phyloP scores from a whole-genome alignment of 2,329 filamentous ascomycete species.

The Alternaria metachromatica region DNA sequence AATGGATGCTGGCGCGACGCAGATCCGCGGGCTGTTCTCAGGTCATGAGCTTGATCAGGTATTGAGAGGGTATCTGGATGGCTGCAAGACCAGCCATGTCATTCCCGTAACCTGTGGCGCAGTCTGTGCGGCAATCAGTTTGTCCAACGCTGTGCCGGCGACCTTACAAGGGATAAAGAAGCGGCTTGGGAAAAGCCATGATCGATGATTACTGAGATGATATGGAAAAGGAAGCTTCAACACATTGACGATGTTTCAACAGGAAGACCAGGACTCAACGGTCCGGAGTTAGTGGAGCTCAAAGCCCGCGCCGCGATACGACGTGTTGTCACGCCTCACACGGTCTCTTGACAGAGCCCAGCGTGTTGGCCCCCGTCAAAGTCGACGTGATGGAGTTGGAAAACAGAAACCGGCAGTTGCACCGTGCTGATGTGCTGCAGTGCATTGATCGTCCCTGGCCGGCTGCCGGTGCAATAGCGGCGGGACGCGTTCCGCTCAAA shows the following conservation, averaged over 20 bases:
- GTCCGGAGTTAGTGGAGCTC: neutral
- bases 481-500: neutral
- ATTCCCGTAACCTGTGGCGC: constrained; percentile 30
- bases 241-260: neutral
- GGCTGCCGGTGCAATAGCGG: neutral
- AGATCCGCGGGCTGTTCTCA: constrained; percentile 47
- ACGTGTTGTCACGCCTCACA: neutral
- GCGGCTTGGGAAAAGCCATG: constrained; percentile 23
- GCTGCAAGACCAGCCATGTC: constrained; percentile 33
- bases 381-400: neutral
- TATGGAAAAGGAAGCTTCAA: neutral
- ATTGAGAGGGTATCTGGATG: constrained; percentile 32
- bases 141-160: constrained; percentile 25
- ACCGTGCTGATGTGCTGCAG: neutral
- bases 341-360: neutral
- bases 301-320: neutral
- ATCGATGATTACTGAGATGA: constrained; percentile 5
- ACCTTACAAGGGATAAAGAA: constrained; percentile 20
- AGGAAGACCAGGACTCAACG: neutral
- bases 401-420: neutral
- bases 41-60: constrained; percentile 28
- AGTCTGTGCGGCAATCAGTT: constrained; percentile 24
- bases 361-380: neutral
- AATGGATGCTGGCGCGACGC: constrained; percentile 54
- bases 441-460: neutral